Evolutionary conservation across 2,329 filamentous ascomycete genomes (phyloP).

Genomic region (Sporothrix dimorphospora): DNA sequence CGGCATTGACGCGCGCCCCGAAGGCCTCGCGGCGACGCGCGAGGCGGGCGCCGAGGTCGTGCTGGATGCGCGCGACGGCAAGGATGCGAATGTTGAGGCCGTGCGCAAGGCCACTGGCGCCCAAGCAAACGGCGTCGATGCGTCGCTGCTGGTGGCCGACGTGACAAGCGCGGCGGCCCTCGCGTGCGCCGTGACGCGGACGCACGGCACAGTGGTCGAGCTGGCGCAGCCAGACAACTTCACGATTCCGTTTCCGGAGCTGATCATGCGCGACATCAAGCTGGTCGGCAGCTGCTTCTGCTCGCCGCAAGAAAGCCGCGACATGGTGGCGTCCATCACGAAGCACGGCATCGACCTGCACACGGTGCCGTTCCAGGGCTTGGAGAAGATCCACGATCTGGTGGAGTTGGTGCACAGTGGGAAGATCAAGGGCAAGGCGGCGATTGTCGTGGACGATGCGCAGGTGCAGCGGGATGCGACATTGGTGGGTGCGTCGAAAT

Average conservation of each 20-base stretch:
- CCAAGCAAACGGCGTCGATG: slow-evolving; percentile 51
- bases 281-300: slow-evolving; percentile 52
- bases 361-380: slow-evolving; percentile 55
- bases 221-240: slow-evolving; percentile 55
- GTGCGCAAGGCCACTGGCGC: slow-evolving; percentile 49
- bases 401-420: slow-evolving; percentile 55
- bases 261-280: slow-evolving; percentile 58
- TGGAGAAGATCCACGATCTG: slow-evolving; percentile 56
- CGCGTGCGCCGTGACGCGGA: slow-evolving; percentile 59
- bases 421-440: slow-evolving; percentile 58
- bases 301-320: slow-evolving; percentile 48
- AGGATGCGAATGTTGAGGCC: slow-evolving; percentile 3
- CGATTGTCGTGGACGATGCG: slow-evolving; percentile 54
- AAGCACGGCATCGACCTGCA: slow-evolving; percentile 53
- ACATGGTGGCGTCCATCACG: slow-evolving; percentile 53
- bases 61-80: slow-evolving; percentile 52
- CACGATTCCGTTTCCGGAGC: slow-evolving; percentile 47
- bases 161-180: slow-evolving; percentile 52
- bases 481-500: background rate
- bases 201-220: slow-evolving; percentile 62
- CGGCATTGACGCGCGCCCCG: slow-evolving; percentile 51
- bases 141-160: slow-evolving; percentile 59
- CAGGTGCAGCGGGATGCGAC: slow-evolving; percentile 36
- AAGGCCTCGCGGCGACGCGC: slow-evolving; percentile 34
- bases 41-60: slow-evolving; percentile 50